Conservation (phyloP, 2,329 filamentous ascomycete species). For the Dactylellina sp. region DNA sequence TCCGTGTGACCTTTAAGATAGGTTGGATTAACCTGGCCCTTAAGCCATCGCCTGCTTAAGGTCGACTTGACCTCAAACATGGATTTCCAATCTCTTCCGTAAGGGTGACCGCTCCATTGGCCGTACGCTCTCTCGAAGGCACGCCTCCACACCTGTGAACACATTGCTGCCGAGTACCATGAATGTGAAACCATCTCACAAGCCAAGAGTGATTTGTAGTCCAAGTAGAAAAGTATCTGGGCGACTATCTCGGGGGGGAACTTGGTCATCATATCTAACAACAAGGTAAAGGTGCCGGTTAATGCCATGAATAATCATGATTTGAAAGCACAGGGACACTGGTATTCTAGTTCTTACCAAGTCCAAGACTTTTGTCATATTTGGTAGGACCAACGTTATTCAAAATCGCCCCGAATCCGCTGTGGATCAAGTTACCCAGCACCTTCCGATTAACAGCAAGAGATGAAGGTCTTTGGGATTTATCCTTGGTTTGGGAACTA, state of each 20-base stretch:
- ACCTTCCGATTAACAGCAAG: constrained; percentile 13
- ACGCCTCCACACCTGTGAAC: constrained; percentile 72
- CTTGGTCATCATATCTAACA: constrained; percentile 67
- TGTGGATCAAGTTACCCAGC: constrained; percentile 33
- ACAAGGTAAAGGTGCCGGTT: neutral
- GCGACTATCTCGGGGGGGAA: constrained; percentile 72
- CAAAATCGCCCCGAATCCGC: constrained; percentile 33
- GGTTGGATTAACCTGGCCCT: constrained; percentile 80
- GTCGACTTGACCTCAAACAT: constrained; percentile 82
- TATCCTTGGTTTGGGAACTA: constrained; percentile 16
- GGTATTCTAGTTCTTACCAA: constrained; percentile 24
- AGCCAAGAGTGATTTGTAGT: constrained; percentile 69
- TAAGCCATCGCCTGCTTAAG: constrained; percentile 82
- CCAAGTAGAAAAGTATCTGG: constrained; percentile 72
- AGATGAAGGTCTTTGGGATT: neutral
- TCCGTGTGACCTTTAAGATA: constrained; percentile 95
- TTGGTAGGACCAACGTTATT: constrained; percentile 9
- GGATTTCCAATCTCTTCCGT: constrained; percentile 81
- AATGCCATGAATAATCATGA: neutral
- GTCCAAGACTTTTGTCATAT: constrained; percentile 19
- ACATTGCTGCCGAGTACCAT: constrained; percentile 71
- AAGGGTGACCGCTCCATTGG: constrained; percentile 68
- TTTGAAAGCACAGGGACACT: neutral
- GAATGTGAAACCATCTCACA: constrained; percentile 70
- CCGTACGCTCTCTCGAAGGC: constrained; percentile 73